phyloP scores from a whole-genome alignment of 108 stramenopile species.

The Discostella pseudostelligera region DNA sequence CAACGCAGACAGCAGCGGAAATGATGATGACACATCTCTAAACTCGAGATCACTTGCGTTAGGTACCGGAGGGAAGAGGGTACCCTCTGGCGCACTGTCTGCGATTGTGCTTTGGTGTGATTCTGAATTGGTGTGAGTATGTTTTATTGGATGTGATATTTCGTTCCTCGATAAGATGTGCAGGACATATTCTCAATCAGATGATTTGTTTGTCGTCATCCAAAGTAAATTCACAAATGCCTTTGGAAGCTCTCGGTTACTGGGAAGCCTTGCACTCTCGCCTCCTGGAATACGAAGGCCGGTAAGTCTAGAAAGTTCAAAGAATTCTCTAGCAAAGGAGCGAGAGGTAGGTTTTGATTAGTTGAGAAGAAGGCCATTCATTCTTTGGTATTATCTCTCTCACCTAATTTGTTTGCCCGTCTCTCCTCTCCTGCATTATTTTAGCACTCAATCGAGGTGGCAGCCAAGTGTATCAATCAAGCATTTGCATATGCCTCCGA shows the following conservation, averaged over 20 bases:
- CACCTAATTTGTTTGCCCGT: neutral
- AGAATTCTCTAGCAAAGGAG: constrained; percentile 27
- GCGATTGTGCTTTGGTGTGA: constrained; percentile 86
- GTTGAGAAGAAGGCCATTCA: neutral
- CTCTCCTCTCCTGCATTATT: neutral
- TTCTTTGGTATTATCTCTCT: neutral
- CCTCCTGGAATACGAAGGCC: constrained; percentile 52
- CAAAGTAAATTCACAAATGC: constrained; percentile 63
- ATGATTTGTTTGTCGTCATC: neutral
- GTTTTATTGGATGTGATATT: neutral
- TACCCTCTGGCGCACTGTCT: constrained; percentile 77
- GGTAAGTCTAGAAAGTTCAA: constrained; percentile 15
- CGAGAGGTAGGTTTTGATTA: constrained; percentile 24
- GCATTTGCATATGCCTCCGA: constrained; percentile 80
- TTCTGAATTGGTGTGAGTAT: constrained; percentile 67
- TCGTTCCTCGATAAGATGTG: neutral
- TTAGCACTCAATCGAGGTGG: constrained; percentile 67
- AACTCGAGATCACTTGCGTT: constrained; percentile 45
- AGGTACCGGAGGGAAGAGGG: constrained; percentile 32
- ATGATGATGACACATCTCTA: constrained; percentile 34
- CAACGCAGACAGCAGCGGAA: constrained; percentile 30
- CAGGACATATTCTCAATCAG: neutral
- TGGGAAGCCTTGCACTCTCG: constrained; percentile 73
- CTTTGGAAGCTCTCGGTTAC: constrained; percentile 76
- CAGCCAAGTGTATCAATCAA: constrained; percentile 83